A percentile compares a stretch with the other conserved stretches of the same genome.
Evolutionary conservation across 441 rosid genomes (phyloP).

Genomic region (Erodium texanum): DNA sequence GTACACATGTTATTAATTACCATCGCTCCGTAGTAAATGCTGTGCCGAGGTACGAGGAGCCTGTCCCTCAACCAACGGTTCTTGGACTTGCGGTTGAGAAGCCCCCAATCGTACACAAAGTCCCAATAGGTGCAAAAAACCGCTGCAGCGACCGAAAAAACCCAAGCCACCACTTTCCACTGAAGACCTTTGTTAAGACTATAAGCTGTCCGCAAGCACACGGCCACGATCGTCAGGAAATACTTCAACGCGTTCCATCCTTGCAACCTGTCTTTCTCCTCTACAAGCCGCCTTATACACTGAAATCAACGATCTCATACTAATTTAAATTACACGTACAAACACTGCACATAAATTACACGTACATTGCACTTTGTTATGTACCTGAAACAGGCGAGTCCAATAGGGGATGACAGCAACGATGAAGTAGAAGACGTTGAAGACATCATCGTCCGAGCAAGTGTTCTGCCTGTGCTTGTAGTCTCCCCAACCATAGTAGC

Average conservation of each 20-base stretch:
- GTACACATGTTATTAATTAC: too few relatives aligned
- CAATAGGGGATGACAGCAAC: constrained; percentile 56
- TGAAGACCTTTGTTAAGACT: constrained; percentile 24
- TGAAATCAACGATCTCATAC: constrained; percentile 13
- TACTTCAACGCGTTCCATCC: constrained; percentile 51
- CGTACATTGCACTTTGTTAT: too few relatives aligned
- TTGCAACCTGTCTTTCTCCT: constrained; percentile 57
- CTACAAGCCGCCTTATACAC: constrained; percentile 51
- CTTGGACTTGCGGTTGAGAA: constrained; percentile 40
- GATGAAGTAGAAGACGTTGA: constrained; percentile 40
- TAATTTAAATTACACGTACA: not conserved
- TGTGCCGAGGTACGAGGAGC: constrained; percentile 48
- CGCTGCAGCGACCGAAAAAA: constrained; percentile 45
- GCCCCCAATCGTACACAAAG: constrained; percentile 65
- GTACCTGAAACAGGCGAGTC: constrained; percentile 61
- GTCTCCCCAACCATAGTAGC: constrained; percentile 65
- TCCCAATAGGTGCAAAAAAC: constrained; percentile 59
- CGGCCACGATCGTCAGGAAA: constrained; percentile 49
- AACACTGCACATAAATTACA: too few relatives aligned
- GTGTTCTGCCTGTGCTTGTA: constrained; percentile 31
- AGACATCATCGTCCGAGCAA: constrained; percentile 28
- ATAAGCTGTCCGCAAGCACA: constrained; percentile 47
- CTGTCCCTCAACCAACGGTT: constrained; percentile 66
- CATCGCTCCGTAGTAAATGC: constrained; percentile 49
- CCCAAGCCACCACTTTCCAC: constrained; percentile 41